These are phyloP conservation scores for Amylostereum chailletii DNA, from an alignment of 1,284 basidiomycete genomes.

Conservation along the genomic window DNA sequence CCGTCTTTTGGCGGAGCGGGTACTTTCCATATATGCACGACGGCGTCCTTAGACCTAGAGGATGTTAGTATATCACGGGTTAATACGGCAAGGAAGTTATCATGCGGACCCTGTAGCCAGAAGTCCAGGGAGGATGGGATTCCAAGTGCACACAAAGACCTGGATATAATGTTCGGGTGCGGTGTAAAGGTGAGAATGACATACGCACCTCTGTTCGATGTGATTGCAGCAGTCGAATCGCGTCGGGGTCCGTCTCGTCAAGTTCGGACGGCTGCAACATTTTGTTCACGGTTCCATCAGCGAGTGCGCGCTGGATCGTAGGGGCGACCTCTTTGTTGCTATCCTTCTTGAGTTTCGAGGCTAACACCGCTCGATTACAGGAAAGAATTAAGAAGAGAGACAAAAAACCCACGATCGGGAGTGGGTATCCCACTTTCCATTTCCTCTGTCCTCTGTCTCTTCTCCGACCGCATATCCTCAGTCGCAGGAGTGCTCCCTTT, in stretches of 20 bases:
- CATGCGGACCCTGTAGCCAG: conserved; percentile 64
- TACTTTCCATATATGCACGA: conserved; percentile 69
- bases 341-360: conserved; percentile 1
- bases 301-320: too few species aligned
- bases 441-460: conserved; percentile 20
- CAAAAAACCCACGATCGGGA: conserved; percentile 20
- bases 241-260: conserved; percentile 14
- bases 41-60: conserved; percentile 65
- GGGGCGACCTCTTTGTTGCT: neutral
- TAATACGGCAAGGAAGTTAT: neutral
- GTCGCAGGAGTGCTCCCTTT: conserved; percentile 19
- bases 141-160: neutral
- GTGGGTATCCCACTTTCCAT: conserved; percentile 17
- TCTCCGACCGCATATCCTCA: conserved; percentile 21
- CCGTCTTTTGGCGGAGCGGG: conserved; percentile 29
- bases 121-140: neutral
- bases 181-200: neutral
- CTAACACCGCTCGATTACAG: neutral
- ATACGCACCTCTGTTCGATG: conserved; percentile 54
- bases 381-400: neutral
- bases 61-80: conserved; percentile 4
- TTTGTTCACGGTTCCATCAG: too few species aligned
- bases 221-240: conserved; percentile 43
- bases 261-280: neutral
- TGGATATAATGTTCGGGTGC: neutral